phyloP scores from a whole-genome alignment of 1,284 basidiomycete genomes.

The Trichosporon inkin region DNA sequence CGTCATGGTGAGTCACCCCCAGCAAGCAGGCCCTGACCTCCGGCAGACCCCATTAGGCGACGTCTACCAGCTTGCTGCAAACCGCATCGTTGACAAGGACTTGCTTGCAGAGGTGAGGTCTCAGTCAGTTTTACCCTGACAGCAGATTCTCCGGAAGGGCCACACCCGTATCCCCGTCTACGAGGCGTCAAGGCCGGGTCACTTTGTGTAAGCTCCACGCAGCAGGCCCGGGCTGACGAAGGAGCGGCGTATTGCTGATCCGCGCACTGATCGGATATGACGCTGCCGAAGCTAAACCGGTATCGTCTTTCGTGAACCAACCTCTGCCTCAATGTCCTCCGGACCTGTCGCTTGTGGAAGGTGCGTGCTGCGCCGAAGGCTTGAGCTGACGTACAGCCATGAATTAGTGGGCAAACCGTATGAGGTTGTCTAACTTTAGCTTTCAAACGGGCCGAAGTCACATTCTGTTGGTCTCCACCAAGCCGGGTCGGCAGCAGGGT shows the following conservation, averaged over 20 bases:
- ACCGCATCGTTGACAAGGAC: slow-evolving; percentile 55
- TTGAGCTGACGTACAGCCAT: slow-evolving; percentile 20
- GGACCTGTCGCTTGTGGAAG: slow-evolving; percentile 53
- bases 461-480: slow-evolving; percentile 74
- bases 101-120: slow-evolving; percentile 66
- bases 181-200: slow-evolving; percentile 62
- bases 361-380: slow-evolving; percentile 26
- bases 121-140: background rate
- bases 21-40: background rate
- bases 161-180: slow-evolving; percentile 83
- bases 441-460: slow-evolving; percentile 92
- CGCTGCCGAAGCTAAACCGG: slow-evolving; percentile 66
- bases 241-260: slow-evolving; percentile 25
- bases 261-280: slow-evolving; percentile 73
- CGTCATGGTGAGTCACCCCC: slow-evolving; percentile 59
- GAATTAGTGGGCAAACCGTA: slow-evolving; percentile 19
- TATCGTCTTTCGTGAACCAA: slow-evolving; percentile 64
- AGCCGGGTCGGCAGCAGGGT: slow-evolving; percentile 66
- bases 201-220: slow-evolving; percentile 45
- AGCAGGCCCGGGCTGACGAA: slow-evolving; percentile 7
- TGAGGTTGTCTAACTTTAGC: slow-evolving; percentile 25
- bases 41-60: slow-evolving; percentile 51
- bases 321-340: slow-evolving; percentile 63
- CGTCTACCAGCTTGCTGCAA: slow-evolving; percentile 51
- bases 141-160: slow-evolving; percentile 25